Percentiles rank a stretch among this genome's conserved stretches.
phyloP scores from a whole-genome alignment of 225 moss, liverwort and hornwort genomes.

The Physcomitrellopsis africana region DNA sequence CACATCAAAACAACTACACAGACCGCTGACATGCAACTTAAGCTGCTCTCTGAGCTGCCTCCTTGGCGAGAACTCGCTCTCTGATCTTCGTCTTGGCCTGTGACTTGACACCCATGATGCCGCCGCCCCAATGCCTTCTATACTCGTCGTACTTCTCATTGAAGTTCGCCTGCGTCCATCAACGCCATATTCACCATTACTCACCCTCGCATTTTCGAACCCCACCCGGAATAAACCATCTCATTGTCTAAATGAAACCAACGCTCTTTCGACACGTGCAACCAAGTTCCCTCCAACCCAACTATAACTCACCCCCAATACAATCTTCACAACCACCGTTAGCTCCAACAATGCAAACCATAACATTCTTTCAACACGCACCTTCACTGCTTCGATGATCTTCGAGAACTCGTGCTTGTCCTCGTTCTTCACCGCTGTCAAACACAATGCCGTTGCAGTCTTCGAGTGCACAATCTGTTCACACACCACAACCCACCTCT shows the following conservation, averaged over 20 bases:
- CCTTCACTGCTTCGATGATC: conserved; percentile 74
- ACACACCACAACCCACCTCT: too few species aligned
- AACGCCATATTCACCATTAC: neutral
- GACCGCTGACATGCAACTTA: conserved; percentile 32
- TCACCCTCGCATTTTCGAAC: too few species aligned
- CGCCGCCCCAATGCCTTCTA: conserved; percentile 93
- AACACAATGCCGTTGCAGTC: conserved; percentile 63
- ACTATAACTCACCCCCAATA: too few species aligned
- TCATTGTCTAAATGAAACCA: too few species aligned
- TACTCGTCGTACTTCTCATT: conserved; percentile 92
- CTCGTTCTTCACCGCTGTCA: conserved; percentile 73
- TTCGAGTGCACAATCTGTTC: conserved; percentile 50
- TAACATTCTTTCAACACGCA: neutral
- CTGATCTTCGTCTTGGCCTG: conserved; percentile 90
- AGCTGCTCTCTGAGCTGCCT: conserved; percentile 80
- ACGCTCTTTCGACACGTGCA: too few species aligned
- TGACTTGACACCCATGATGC: conserved; percentile 95
- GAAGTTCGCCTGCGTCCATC: conserved; percentile 78
- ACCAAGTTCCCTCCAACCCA: too few species aligned
- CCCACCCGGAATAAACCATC: too few species aligned
- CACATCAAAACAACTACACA: conserved; percentile 9
- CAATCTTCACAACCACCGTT: too few species aligned
- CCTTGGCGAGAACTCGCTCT: conserved; percentile 79
- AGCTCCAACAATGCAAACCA: too few species aligned
- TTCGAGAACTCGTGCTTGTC: conserved; percentile 78